Conservation (phyloP, 495 filamentous ascomycete species). For the Aspergillus sparsus region DNA sequence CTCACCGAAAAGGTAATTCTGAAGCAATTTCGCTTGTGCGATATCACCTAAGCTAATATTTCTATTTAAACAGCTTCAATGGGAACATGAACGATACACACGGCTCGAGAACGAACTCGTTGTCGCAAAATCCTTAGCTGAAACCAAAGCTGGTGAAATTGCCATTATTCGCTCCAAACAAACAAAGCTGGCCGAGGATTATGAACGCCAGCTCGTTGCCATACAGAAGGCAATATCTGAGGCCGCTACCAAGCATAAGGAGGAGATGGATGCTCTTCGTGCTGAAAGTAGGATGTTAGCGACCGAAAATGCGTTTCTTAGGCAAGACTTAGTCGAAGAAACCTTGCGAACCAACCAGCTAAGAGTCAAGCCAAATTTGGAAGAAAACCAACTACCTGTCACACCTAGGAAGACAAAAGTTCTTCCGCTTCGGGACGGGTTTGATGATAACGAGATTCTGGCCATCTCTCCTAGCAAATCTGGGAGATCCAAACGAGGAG, state of each 20-base stretch:
- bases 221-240: conserved; percentile 58
- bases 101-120: conserved; percentile 48
- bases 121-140: conserved; percentile 49
- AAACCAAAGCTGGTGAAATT: conserved; percentile 65
- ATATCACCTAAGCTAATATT: conserved; percentile 26
- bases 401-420: conserved; percentile 62
- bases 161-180: conserved; percentile 67
- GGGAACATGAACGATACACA: conserved; percentile 44
- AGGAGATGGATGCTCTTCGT: conserved; percentile 56
- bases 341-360: conserved; percentile 49
- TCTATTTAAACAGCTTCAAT: conserved; percentile 46
- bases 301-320: conserved; percentile 64
- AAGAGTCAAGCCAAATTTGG: conserved; percentile 44
- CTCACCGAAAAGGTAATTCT: conserved; percentile 37
- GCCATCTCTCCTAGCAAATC: conserved; percentile 59
- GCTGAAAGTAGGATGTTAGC: conserved; percentile 61
- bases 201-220: conserved; percentile 53
- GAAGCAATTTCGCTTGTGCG: neutral
- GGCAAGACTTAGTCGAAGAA: conserved; percentile 65
- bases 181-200: conserved; percentile 53
- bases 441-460: conserved; percentile 69
- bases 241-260: conserved; percentile 53
- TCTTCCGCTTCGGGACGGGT: conserved; percentile 67
- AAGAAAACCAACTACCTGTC: conserved; percentile 38
- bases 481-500: conserved; percentile 52